These are phyloP conservation scores for Xylariaceae sp. DNA, from an alignment of 2,329 filamentous ascomycete species.

Conservation along the genomic window DNA sequence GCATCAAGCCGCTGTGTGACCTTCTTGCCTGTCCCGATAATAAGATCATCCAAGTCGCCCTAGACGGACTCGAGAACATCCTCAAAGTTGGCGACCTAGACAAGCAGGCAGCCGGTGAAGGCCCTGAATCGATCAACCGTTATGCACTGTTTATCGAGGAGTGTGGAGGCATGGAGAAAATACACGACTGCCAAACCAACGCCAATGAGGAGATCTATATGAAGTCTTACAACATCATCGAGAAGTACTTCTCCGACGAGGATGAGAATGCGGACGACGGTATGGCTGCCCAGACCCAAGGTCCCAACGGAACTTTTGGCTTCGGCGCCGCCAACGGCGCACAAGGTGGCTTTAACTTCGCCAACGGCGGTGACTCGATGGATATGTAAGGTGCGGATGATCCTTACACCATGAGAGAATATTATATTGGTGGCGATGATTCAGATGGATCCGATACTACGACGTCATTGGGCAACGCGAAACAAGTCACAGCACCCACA, in stretches of 20 bases:
- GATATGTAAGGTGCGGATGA: constrained; percentile 56
- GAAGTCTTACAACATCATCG: constrained; percentile 99
- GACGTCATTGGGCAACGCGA: constrained; percentile 24
- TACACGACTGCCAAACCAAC: constrained; percentile 99
- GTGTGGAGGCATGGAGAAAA: constrained; percentile 99
- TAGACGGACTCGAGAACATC: constrained; percentile 98
- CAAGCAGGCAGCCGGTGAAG: constrained; percentile 82
- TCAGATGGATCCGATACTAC: constrained; percentile 21
- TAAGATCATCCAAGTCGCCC: constrained; percentile 98
- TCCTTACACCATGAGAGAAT: constrained; percentile 9
- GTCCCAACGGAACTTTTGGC: constrained; percentile 74
- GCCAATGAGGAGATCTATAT: constrained; percentile 99
- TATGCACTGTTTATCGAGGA: constrained; percentile 99
- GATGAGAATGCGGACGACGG: constrained; percentile 88
- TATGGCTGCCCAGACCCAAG: constrained; percentile 70
- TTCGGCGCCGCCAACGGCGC: constrained; percentile 67
- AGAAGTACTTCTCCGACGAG: constrained; percentile 99
- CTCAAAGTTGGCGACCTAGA: constrained; percentile 99
- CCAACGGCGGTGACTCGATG: constrained; percentile 68
- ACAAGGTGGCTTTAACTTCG: constrained; percentile 87
- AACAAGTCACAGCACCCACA: constrained; percentile 32
- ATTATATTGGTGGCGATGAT: constrained; percentile 7
- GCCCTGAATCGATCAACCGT: constrained; percentile 82
- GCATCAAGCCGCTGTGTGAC: constrained; percentile 96
- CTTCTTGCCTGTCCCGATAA: constrained; percentile 96